phyloP scores from a whole-genome alignment of 345 rosid genomes.

The Microthlaspi erraticum region DNA sequence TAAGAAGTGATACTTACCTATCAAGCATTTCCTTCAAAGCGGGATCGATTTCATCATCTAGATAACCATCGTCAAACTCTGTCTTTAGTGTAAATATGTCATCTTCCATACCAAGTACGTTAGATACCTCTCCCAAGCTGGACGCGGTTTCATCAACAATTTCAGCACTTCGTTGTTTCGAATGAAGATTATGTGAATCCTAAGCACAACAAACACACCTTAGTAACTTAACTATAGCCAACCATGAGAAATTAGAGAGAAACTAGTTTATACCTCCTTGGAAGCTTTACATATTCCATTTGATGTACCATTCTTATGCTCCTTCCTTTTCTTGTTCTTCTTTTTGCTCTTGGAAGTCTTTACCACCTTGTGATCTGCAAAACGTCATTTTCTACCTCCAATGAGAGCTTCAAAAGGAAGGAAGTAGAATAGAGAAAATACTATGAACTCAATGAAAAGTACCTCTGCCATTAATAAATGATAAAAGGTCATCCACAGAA shows the following conservation, averaged over 20 bases:
- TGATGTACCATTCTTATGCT: slow-evolving; percentile 49
- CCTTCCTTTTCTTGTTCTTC: slow-evolving; percentile 72
- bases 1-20: slow-evolving; percentile 52
- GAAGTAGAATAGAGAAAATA: slow-evolving; percentile 37
- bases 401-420: slow-evolving; percentile 43
- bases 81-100: slow-evolving; percentile 52
- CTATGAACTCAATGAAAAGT: slow-evolving; percentile 19
- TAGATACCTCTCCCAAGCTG: slow-evolving; percentile 51
- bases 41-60: slow-evolving; percentile 92
- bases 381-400: slow-evolving; percentile 30
- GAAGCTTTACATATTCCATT: slow-evolving; percentile 42
- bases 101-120: slow-evolving; percentile 49
- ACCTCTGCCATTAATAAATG: slow-evolving; percentile 90
- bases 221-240: slow-evolving; percentile 32
- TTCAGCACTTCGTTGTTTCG: slow-evolving; percentile 47
- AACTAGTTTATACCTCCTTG: slow-evolving; percentile 51
- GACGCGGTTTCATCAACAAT: slow-evolving; percentile 43
- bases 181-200: slow-evolving; percentile 54
- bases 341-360: slow-evolving; percentile 70
- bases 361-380: slow-evolving; percentile 69
- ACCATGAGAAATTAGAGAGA: slow-evolving; percentile 31
- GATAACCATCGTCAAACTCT: slow-evolving; percentile 71
- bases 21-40: slow-evolving; percentile 84
- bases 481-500: slow-evolving; percentile 89
- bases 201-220: slow-evolving; percentile 40